Evolutionary conservation across 2,329 filamentous ascomycete genomes (phyloP), one percentile per base, ranked within the genome.

Genomic region (Aspergillus awamori): DNA sequence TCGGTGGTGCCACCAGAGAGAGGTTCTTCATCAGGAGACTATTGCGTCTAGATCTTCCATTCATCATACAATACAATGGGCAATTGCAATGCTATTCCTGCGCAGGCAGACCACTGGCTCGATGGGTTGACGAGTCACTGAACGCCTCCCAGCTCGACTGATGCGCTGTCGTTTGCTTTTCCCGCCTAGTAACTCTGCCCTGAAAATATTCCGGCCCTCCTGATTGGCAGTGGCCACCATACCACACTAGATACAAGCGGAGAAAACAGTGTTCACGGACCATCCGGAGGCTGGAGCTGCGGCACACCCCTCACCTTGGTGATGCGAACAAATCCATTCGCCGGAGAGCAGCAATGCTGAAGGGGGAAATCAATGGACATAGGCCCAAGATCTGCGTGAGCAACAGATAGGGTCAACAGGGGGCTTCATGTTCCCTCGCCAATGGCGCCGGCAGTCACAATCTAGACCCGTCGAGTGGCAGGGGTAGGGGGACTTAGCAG

Each of bases 371-470:
- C 51, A 22, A 33, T 8, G 22, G 36, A 33, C 33, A 24, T 22
- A 15, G 33, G 33, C 52, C 39, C n/a, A 28, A 24, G 38, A 28
- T 43, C 22, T 55, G 39, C 41, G 24, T 55, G 53, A 11, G 20
- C 38, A 28, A 22, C 20, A 38, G 51, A 39, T 38, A 51, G 52
- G 13, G n/a, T 54, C 20, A 41, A 11, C 43, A 15, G 30, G 39
- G 24, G 41, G 43, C 24, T 22, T 56, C 26, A 33, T 13, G 22
- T 11, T 45, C 39, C 33, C 39, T 33, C 28, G n/a, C 39, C 39
- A 56, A 36, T 56, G 39, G 45, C 6, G 22, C 53, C 26, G 53
- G 53, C 56, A 28, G 45, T 28, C 53, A 52, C 57, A 54, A 57
- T 57, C 51, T 58, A 41, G 51, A 15, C 48, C 41, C 28, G 48